Conservation (phyloP, 805 yeast genomes). For the Starmerella bacillaris region DNA sequence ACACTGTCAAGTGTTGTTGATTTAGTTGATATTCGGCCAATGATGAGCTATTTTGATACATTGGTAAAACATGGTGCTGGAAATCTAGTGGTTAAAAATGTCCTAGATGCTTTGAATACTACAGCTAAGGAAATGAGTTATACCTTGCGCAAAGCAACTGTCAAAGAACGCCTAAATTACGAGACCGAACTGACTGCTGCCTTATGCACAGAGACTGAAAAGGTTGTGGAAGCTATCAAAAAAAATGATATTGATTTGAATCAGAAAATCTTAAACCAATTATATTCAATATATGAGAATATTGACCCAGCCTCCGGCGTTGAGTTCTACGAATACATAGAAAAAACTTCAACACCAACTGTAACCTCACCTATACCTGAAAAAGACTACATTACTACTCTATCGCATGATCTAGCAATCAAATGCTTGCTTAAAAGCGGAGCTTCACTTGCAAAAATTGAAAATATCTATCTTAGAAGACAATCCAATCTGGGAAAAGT, state of each 20-base stretch:
- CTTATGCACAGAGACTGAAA: conserved; percentile 7
- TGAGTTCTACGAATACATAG: conserved; percentile 5
- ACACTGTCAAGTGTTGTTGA: conserved; percentile 8
- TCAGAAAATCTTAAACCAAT: conserved; percentile 4
- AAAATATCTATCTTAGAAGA: conserved; percentile 2
- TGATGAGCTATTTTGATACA: conserved; percentile 11
- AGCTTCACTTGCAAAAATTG: conserved; percentile 8
- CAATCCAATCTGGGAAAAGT: conserved; percentile 8
- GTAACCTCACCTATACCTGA: too few relatives aligned
- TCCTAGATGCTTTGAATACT: conserved; percentile 10
- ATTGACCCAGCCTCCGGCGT: conserved; percentile 15
- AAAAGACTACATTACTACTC: too few relatives aligned
- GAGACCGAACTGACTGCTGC: conserved; percentile 2
- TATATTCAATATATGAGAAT: conserved; percentile 12
- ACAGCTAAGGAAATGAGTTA: conserved; percentile 14
- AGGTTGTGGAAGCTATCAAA: conserved; percentile 8
- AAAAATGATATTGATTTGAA: conserved; percentile 2
- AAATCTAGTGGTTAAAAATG: conserved; percentile 3
- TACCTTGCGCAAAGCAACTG: conserved; percentile 10
- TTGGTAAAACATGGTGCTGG: conserved; percentile 4
- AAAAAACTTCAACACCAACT: background rate
- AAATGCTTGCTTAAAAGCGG: conserved; percentile 15
- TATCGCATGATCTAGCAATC: conserved; percentile 8
- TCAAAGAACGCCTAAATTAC: conserved; percentile 2
- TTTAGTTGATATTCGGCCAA: conserved; percentile 14